Conservation (phyloP, 345 rosid genomes). For the Odontarrhena argentea region DNA sequence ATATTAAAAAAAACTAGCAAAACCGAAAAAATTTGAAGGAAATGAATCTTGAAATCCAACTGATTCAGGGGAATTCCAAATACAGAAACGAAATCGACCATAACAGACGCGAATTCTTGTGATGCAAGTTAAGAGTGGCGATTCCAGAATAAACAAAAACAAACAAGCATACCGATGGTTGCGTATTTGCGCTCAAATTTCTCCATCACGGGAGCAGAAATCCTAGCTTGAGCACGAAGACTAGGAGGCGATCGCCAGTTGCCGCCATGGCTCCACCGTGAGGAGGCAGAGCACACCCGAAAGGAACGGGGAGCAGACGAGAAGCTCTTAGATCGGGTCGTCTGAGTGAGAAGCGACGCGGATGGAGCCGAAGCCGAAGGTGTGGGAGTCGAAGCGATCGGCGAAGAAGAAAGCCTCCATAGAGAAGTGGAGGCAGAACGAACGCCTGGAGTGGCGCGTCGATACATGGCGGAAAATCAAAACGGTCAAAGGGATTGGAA, state of each 20-base stretch:
- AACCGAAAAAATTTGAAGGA: not conserved
- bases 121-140: constrained; percentile 21
- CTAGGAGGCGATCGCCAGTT: constrained; percentile 47
- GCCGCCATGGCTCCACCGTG: constrained; percentile 48
- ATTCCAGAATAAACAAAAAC: constrained; percentile 6
- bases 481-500: not conserved
- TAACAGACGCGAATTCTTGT: constrained; percentile 21
- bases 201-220: constrained; percentile 45
- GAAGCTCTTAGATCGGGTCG: constrained; percentile 45
- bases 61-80: not conserved
- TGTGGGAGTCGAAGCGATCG: constrained; percentile 31
- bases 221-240: constrained; percentile 55
- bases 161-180: constrained; percentile 49
- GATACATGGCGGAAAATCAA: constrained; percentile 36
- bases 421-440: constrained; percentile 46
- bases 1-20: not conserved
- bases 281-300: constrained; percentile 41
- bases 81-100: constrained; percentile 6
- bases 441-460: constrained; percentile 43
- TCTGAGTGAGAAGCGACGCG: constrained; percentile 35
- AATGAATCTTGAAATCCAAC: not conserved
- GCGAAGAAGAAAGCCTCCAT: constrained; percentile 44
- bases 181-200: constrained; percentile 58
- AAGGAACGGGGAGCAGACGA: constrained; percentile 44
- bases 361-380: constrained; percentile 35